Base-by-base conservation (phyloP, 805 yeast genomes). In the Starmerella stellata region DNA sequence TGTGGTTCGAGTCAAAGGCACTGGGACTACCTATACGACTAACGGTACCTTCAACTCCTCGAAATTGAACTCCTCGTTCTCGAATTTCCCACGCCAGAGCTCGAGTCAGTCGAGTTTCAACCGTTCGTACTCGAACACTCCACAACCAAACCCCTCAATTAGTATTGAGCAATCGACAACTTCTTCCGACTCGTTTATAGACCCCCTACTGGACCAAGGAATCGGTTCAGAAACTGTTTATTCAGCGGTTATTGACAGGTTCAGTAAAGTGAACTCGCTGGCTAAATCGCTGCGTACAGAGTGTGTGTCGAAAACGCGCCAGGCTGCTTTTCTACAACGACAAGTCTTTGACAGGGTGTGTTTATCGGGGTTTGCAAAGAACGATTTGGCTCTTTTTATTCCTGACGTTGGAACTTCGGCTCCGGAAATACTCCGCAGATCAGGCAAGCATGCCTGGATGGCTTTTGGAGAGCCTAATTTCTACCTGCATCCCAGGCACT, bases 191-290 rank as follows among this genome's bases (percentile, higher is more conserved):
- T n/a, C n/a, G n/a, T n/a, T n/a, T n/a, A n/a, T n/a, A n/a, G n/a
- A n/a, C n/a, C n/a, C n/a, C n/a, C n/a, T n/a, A n/a, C n/a, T n/a
- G n/a, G n/a, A n/a, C n/a, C n/a, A n/a, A n/a, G n/a, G n/a, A n/a
- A n/a, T n/a, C n/a, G n/a, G n/a, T n/a, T n/a, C n/a, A n/a, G n/a
- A n/a, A n/a, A n/a, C n/a, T n/a, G n/a, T n/a, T n/a, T n/a, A n/a
- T n/a, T n/a, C n/a, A 13, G 61, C 70, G 13, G 70, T 83, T 2
- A 66, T 74, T 29, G 74, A 77, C 52, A 63, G 98, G 42, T 85
- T 90, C 51, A 72, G 69, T 39, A 96, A 87, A 52, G 92, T 87
- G 37, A 96, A 90, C 54, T 71, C 76, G 4, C 65, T 85, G 49
- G 96, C 32, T 5, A 5, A 13, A 13, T 5, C 32, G 14, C 32